Evolutionary conservation across 306 rosid species (phyloP), one percentile per base, ranked within the genome.

Genomic region (Sechiopsis laciniata): DNA sequence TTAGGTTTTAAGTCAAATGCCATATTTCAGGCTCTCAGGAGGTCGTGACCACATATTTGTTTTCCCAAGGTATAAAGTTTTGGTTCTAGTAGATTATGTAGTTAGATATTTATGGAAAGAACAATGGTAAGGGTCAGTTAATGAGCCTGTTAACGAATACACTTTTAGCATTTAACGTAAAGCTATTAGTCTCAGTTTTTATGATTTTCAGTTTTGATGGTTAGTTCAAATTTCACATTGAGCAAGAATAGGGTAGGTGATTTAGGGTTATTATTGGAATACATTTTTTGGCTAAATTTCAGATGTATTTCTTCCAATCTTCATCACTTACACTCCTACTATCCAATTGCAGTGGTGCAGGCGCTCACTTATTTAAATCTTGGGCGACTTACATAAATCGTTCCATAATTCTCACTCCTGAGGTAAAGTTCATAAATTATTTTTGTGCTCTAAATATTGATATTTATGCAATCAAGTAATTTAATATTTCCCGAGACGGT

Each of bases 291-390:
- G 8, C 45, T 5, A 6, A 37, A 37, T 7, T 37, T 37, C 45
- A 37, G 45, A 3, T 21, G 40, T 21, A 51, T 15, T 10, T 42
- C 50, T 66, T 69, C 50, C 57, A 37, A 55, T 77, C 22, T 55
- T 55, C 71, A 57, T 72, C 66, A 9, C 76, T 59, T 37, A 37
- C 45, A 37, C 45, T 37, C 45, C 54, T 55, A 10, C 63, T 16
- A 20, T 45, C 68, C 51, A 58, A 82, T 78, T 80, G 75, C 88
- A 94, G 97, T 77, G 97, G 99, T 51, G 91, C 90, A 72, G 99
- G 99, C 78, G 97, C 99, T 85, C 95, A 91, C 83, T 82, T 94
- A 76, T 94, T 94, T 85, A 94, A 81, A 82, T 94, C 95, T 22
- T 91, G 97, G 99, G 88, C 87, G 48, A 86, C 85, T 0, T 89